phyloP scores from a whole-genome alignment of 768 basidiomycete species.

The Podaxis sp. region DNA sequence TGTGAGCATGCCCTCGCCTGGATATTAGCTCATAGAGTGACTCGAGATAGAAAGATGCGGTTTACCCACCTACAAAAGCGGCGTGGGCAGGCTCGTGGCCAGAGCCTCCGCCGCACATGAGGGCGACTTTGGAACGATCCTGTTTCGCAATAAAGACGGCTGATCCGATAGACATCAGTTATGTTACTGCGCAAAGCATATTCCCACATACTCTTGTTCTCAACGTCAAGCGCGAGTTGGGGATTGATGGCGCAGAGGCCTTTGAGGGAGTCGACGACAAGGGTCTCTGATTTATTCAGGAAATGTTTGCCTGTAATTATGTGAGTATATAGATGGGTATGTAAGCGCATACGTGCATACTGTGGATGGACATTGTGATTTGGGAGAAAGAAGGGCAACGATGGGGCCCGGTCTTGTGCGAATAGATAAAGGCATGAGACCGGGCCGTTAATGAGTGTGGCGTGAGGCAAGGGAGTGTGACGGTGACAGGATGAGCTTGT shows the following conservation, averaged over 20 bases:
- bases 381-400: conserved; percentile 11
- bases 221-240: conserved; percentile 62
- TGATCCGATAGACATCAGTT: conserved; percentile 24
- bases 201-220: conserved; percentile 59
- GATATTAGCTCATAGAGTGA: background rate
- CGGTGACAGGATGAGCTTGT: conserved; percentile 12
- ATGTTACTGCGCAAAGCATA: conserved; percentile 1
- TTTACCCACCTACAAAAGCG: conserved; percentile 77
- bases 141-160: conserved; percentile 61
- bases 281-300: conserved; percentile 61
- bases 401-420: background rate
- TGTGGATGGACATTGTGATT: conserved; percentile 37
- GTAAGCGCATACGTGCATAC: conserved; percentile 19
- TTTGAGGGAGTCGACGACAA: conserved; percentile 76
- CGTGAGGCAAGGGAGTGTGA: conserved; percentile 7
- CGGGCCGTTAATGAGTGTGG: conserved; percentile 1
- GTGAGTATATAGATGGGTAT: background rate
- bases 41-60: background rate
- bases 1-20: conserved; percentile 76
- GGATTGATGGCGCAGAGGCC: conserved; percentile 76
- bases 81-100: conserved; percentile 93
- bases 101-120: conserved; percentile 82
- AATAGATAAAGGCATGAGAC: background rate
- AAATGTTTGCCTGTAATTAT: conserved; percentile 64
- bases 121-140: conserved; percentile 65